phyloP scores from a whole-genome alignment of 495 filamentous ascomycete species.

The Glutinoglossum americanum region DNA sequence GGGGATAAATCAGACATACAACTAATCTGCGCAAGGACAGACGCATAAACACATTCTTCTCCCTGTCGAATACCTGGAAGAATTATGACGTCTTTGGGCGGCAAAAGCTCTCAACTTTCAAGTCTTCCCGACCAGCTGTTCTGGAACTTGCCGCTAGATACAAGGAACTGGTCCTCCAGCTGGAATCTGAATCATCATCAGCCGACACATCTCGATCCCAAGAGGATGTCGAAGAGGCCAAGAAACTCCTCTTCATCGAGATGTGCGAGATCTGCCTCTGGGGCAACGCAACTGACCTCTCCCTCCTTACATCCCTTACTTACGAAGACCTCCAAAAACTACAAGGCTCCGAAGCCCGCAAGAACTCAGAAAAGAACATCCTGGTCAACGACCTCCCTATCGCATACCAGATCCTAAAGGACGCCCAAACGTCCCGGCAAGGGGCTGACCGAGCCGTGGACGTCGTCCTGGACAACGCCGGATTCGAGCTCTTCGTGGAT shows the following conservation, averaged over 20 bases:
- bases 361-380: slow-evolving; percentile 70
- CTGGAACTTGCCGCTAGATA: slow-evolving; percentile 68
- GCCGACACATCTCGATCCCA: slow-evolving; percentile 16
- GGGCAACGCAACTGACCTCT: slow-evolving; percentile 94
- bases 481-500: slow-evolving; percentile 92
- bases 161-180: slow-evolving; percentile 36
- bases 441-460: slow-evolving; percentile 56
- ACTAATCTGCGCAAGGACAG: slow-evolving; percentile 20
- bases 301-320: slow-evolving; percentile 67
- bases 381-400: slow-evolving; percentile 58
- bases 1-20: neutral
- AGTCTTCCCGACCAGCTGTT: slow-evolving; percentile 77
- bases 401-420: slow-evolving; percentile 48
- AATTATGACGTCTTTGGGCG: slow-evolving; percentile 75
- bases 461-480: slow-evolving; percentile 88
- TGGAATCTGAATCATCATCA: slow-evolving; percentile 19
- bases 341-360: slow-evolving; percentile 70
- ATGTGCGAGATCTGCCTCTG: slow-evolving; percentile 96
- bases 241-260: slow-evolving; percentile 62
- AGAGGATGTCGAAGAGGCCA: slow-evolving; percentile 40
- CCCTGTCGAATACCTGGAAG: slow-evolving; percentile 70
- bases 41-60: slow-evolving; percentile 54
- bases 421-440: slow-evolving; percentile 25
- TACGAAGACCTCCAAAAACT: slow-evolving; percentile 95
- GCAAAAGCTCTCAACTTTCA: slow-evolving; percentile 85